phyloP scores from a whole-genome alignment of 1,284 basidiomycete species.

The Pseudozyma hubeiensis region DNA sequence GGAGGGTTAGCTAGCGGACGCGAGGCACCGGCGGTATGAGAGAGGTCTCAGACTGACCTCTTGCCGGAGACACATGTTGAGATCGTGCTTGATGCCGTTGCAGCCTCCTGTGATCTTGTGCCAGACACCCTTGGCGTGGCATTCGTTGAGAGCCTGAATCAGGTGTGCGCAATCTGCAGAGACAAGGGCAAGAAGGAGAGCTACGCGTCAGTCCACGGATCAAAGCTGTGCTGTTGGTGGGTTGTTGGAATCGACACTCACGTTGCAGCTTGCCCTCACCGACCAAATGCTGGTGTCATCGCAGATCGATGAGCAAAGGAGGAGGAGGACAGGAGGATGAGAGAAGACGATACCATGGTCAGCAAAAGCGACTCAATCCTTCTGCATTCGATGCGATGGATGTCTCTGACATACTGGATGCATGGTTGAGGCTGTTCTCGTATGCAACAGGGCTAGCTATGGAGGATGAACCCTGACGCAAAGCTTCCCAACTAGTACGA shows the following conservation, averaged over 20 bases:
- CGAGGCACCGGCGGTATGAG: no score
- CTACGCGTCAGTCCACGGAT: no score
- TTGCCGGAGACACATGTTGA: slow-evolving; percentile 55
- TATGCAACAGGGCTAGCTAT: no score
- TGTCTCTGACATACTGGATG: slow-evolving; percentile 21
- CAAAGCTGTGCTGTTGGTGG: no score
- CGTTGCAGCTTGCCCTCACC: slow-evolving; percentile 51
- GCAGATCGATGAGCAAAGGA: background rate
- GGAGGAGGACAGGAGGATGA: background rate
- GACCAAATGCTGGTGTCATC: slow-evolving; percentile 36
- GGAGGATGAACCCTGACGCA: background rate
- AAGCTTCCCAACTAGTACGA: slow-evolving; percentile 3
- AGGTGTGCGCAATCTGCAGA: slow-evolving; percentile 50
- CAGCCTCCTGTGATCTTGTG: slow-evolving; percentile 55
- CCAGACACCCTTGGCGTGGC: slow-evolving; percentile 46
- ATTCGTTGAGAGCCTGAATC: slow-evolving; percentile 53
- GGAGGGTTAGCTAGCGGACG: background rate
- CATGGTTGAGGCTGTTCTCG: slow-evolving; percentile 11
- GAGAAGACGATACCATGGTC: background rate
- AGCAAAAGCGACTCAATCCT: background rate
- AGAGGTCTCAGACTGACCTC: slow-evolving; percentile 38
- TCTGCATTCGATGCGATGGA: no score
- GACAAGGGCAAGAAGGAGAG: background rate
- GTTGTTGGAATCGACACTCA: slow-evolving; percentile 11
- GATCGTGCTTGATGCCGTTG: slow-evolving; percentile 56